Conservation (phyloP, 768 basidiomycete species). For the Boletus sensibilis region DNA sequence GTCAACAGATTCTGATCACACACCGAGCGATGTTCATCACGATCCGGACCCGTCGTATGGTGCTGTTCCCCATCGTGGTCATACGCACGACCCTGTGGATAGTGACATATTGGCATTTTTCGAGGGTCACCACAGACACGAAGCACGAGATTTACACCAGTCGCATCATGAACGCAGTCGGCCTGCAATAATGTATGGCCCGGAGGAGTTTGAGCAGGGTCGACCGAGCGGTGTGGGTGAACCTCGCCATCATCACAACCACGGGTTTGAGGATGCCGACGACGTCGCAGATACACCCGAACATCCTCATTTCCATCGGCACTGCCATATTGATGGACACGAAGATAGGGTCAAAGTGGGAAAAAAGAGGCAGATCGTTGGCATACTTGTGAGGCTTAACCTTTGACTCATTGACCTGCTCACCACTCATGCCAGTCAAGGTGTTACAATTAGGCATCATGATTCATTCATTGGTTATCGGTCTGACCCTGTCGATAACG, state of each 20-base stretch:
- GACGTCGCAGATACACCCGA: background rate
- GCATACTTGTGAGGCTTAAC: constrained; percentile 54
- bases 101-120: constrained; percentile 22
- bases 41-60: constrained; percentile 20
- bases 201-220: constrained; percentile 6
- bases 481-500: constrained; percentile 71
- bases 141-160: constrained; percentile 26
- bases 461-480: constrained; percentile 81
- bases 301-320: background rate
- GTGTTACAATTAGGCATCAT: constrained; percentile 83
- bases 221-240: background rate
- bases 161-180: constrained; percentile 32
- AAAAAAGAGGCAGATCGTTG: constrained; percentile 64
- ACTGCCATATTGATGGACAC: background rate
- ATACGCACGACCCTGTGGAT: background rate
- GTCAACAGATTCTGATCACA: background rate
- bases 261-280: constrained; percentile 5
- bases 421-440: constrained; percentile 35
- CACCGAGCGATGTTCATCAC: background rate
- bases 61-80: background rate
- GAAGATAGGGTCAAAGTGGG: constrained; percentile 39
- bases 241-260: constrained; percentile 8
- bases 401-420: background rate
- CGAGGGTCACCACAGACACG: constrained; percentile 38
- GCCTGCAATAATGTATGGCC: constrained; percentile 22